A percentile compares a stretch with the other conserved stretches of the same genome.
Conservation (phyloP, 1,284 basidiomycete species). For the Rhodotorula sp. region DNA sequence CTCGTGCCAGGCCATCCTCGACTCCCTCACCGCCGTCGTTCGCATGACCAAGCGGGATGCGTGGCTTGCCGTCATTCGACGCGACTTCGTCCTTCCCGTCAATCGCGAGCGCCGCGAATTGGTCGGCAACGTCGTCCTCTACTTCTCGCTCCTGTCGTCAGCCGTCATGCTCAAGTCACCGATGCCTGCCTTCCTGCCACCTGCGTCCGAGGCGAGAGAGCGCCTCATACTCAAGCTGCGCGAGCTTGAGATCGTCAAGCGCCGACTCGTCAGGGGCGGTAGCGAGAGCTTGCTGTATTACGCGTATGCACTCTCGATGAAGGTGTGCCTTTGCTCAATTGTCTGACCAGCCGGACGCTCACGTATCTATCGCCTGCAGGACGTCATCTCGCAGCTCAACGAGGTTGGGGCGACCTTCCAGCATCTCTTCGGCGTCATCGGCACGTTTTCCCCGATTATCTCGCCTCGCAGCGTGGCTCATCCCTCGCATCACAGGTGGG, state of each 20-base stretch:
- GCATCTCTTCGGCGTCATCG: slow-evolving; percentile 74
- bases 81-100: slow-evolving; percentile 85
- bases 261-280: slow-evolving; percentile 57
- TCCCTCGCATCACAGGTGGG: not conserved
- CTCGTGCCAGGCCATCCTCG: slow-evolving; percentile 76
- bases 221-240: slow-evolving; percentile 80
- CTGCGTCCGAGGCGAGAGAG: slow-evolving; percentile 77
- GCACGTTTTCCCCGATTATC: slow-evolving; percentile 3
- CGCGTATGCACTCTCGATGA: slow-evolving; percentile 88
- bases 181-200: slow-evolving; percentile 90
- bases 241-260: slow-evolving; percentile 76
- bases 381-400: slow-evolving; percentile 83
- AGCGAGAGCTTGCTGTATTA: slow-evolving; percentile 88
- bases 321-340: not conserved
- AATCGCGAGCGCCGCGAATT: slow-evolving; percentile 84
- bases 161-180: slow-evolving; percentile 87
- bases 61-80: slow-evolving; percentile 71
- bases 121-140: slow-evolving; percentile 86
- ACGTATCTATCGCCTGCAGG: slow-evolving; percentile 50
- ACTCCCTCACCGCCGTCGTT: slow-evolving; percentile 82
- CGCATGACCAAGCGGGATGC: slow-evolving; percentile 91
- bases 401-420: slow-evolving; percentile 74
- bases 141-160: slow-evolving; percentile 82
- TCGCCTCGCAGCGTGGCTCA: not conserved
- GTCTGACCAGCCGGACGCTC: not conserved